phyloP scores from a whole-genome alignment of 805 yeast species.

The Grigorovia transvaalensis region DNA sequence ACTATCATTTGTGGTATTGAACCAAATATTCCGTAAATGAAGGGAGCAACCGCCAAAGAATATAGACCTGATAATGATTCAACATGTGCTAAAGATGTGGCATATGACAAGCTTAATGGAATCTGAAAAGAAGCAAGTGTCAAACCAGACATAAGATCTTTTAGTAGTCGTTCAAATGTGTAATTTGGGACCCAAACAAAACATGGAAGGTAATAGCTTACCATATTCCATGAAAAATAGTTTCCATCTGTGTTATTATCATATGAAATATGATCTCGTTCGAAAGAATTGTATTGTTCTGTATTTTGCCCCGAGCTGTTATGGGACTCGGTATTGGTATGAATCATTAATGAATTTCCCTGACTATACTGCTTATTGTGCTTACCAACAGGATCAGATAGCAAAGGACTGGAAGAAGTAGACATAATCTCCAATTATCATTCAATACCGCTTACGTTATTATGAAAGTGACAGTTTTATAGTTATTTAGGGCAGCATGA shows the following conservation, averaged over 20 bases:
- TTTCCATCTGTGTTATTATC: neutral
- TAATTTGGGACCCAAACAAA: conserved; percentile 58
- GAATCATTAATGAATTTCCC: neutral
- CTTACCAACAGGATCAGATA: neutral
- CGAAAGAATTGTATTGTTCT: no score
- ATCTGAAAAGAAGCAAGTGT: conserved; percentile 86
- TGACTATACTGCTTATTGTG: neutral
- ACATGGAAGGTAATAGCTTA: conserved; percentile 50
- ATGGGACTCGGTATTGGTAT: neutral
- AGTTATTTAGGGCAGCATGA: no score
- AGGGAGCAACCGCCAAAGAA: conserved; percentile 67
- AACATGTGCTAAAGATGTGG: conserved; percentile 73
- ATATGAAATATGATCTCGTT: neutral
- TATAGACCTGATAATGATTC: conserved; percentile 74
- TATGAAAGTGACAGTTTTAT: no score
- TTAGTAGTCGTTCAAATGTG: conserved; percentile 28
- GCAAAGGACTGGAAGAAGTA: neutral
- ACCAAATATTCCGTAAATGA: conserved; percentile 69
- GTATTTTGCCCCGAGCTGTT: no score
- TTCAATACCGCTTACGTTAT: no score
- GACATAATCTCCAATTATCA: neutral
- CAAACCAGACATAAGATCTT: conserved; percentile 74
- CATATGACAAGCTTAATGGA: conserved; percentile 65
- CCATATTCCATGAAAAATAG: conserved; percentile 3
- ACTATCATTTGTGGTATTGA: conserved; percentile 84